phyloP scores from a whole-genome alignment of 106 monocot species.

The Dendrobium catenatum region DNA sequence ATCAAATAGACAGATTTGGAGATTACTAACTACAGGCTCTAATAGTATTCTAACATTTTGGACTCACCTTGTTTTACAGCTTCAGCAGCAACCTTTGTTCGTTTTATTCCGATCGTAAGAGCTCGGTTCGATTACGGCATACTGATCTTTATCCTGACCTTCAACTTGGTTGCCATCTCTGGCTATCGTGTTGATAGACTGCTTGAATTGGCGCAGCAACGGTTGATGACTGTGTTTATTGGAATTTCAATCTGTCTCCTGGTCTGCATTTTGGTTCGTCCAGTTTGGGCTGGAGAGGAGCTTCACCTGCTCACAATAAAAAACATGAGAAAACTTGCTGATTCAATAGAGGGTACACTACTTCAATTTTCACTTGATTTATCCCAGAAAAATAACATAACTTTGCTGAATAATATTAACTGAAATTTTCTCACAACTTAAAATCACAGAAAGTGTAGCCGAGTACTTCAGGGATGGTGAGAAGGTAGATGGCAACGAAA shows the following conservation, averaged over 20 bases:
- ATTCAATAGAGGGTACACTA: conserved; percentile 37
- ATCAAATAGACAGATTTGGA: neutral
- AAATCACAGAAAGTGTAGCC: neutral
- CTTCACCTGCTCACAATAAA: conserved; percentile 33
- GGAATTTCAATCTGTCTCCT: conserved; percentile 37
- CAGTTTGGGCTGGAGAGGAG: conserved; percentile 56
- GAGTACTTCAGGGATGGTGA: neutral
- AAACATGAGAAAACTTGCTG: conserved; percentile 55
- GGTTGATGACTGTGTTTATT: conserved; percentile 18
- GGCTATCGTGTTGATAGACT: conserved; percentile 40
- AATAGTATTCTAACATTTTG: neutral
- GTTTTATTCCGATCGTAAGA: conserved; percentile 42
- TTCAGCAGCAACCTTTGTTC: conserved; percentile 38
- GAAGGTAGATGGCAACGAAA: neutral
- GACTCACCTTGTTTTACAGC: conserved; percentile 11
- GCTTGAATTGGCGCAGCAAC: conserved; percentile 23
- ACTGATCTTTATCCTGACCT: conserved; percentile 8
- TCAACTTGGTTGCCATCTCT: conserved; percentile 28
- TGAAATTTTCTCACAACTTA: neutral
- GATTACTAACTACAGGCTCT: neutral
- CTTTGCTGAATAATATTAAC: neutral
- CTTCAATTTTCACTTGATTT: neutral
- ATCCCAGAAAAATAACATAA: neutral
- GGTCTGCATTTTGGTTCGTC: conserved; percentile 27
- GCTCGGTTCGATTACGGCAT: conserved; percentile 47